Percentiles rank a stretch among this genome's conserved stretches.
These are phyloP conservation scores for Tricholoma sp. DNA, from an alignment of 768 basidiomycete species.

Conservation along the genomic window DNA sequence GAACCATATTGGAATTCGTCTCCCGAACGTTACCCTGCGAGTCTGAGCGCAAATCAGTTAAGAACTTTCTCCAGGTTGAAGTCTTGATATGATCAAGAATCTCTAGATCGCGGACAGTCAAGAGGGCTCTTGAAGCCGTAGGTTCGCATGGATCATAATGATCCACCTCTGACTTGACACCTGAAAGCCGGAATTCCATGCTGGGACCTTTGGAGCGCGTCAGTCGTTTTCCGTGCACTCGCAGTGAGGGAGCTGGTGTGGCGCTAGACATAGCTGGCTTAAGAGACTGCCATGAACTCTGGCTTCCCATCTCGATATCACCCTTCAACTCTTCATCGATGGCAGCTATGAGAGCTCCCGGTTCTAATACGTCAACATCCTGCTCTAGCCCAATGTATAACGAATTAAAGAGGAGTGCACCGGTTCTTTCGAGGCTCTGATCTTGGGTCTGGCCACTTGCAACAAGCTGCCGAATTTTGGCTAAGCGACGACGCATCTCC, in stretches of 20 bases:
- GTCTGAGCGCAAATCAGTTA: constrained; percentile 81
- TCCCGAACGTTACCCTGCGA: constrained; percentile 85
- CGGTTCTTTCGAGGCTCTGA: constrained; percentile 64
- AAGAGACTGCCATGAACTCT: constrained; percentile 92
- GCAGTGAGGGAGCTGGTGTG: constrained; percentile 31
- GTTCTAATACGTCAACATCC: constrained; percentile 69
- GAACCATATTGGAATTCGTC: constrained; percentile 92
- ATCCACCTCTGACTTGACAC: constrained; percentile 62
- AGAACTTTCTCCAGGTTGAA: constrained; percentile 97
- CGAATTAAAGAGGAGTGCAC: constrained; percentile 85
- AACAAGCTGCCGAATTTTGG: constrained; percentile 87
- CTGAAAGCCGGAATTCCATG: constrained; percentile 77
- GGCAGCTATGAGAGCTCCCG: constrained; percentile 75
- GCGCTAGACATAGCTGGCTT: constrained; percentile 44
- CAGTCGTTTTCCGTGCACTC: constrained; percentile 54
- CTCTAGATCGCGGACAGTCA: constrained; percentile 69
- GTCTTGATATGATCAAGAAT: constrained; percentile 98
- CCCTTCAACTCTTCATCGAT: constrained; percentile 89
- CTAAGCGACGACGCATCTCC: constrained; percentile 79
- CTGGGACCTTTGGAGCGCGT: constrained; percentile 71
- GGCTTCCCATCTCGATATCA: constrained; percentile 65
- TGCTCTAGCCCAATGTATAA: constrained; percentile 88
- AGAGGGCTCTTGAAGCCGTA: constrained; percentile 60
- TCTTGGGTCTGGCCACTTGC: constrained; percentile 87
- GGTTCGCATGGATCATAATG: constrained; percentile 50